A percentile compares a stretch with the other conserved stretches of the same genome.
These are phyloP conservation scores for Hypomyces rosellus DNA, from an alignment of 2,329 filamentous ascomycete genomes.

Conservation along the genomic window DNA sequence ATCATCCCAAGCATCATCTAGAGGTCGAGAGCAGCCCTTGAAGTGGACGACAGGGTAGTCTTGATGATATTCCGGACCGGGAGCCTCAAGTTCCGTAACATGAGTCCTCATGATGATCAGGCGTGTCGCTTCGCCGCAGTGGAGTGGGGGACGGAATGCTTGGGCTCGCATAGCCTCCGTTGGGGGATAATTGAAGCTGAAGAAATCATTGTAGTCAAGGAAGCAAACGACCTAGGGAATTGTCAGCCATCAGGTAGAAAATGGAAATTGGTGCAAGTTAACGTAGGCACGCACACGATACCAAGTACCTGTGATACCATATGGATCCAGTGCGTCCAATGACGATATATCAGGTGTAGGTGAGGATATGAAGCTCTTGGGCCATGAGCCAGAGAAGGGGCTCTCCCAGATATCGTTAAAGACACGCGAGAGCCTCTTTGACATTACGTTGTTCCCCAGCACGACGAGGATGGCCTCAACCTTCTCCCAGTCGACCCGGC, in stretches of 20 bases:
- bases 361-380: slow-evolving; percentile 40
- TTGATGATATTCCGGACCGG: slow-evolving; percentile 51
- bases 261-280: not conserved
- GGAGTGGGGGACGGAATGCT: slow-evolving; percentile 46
- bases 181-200: slow-evolving; percentile 61
- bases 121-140: slow-evolving; percentile 60
- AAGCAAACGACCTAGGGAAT: slow-evolving; percentile 38
- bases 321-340: slow-evolving; percentile 58
- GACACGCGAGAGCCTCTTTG: slow-evolving; percentile 40
- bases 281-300: slow-evolving; percentile 46
- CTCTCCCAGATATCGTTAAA: slow-evolving; percentile 48
- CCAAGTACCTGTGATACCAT: slow-evolving; percentile 65
- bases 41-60: slow-evolving; percentile 63
- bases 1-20: slow-evolving; percentile 61
- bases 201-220: slow-evolving; percentile 66
- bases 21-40: slow-evolving; percentile 51
- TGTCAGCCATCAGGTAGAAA: slow-evolving; percentile 12
- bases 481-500: slow-evolving; percentile 71
- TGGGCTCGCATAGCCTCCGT: slow-evolving; percentile 33
- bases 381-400: slow-evolving; percentile 51
- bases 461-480: slow-evolving; percentile 68
- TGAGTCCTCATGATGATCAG: slow-evolving; percentile 63
- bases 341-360: slow-evolving; percentile 30
- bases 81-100: slow-evolving; percentile 54
- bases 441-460: slow-evolving; percentile 55